A percentile compares a stretch with the other conserved stretches of the same genome.
phyloP scores from a whole-genome alignment of 1,284 basidiomycete genomes.

The Mixia osmundae region DNA sequence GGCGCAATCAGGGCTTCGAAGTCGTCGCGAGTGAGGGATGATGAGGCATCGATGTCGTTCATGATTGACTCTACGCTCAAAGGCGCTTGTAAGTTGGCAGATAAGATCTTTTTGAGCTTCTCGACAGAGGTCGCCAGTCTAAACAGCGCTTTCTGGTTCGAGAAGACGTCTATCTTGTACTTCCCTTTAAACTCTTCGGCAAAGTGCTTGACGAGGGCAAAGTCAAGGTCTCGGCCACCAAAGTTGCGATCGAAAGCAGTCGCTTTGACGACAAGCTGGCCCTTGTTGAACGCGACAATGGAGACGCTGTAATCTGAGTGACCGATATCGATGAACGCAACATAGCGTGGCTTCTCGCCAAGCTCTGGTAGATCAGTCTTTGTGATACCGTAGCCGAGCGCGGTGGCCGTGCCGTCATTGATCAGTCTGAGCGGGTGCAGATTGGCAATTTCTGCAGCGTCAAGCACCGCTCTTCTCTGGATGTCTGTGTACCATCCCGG shows the following conservation, averaged over 20 bases:
- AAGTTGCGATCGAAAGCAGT: slow-evolving; percentile 73
- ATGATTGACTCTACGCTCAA: slow-evolving; percentile 80
- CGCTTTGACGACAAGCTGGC: slow-evolving; percentile 57
- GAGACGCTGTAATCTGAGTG: slow-evolving; percentile 66
- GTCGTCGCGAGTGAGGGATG: slow-evolving; percentile 34
- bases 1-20: slow-evolving; percentile 35
- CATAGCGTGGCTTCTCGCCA: slow-evolving; percentile 50
- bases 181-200: slow-evolving; percentile 69
- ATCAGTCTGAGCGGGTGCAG: slow-evolving; percentile 75
- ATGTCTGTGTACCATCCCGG: slow-evolving; percentile 85
- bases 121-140: slow-evolving; percentile 57
- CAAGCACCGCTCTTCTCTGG: slow-evolving; percentile 64
- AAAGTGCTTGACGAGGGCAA: slow-evolving; percentile 63
- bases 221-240: slow-evolving; percentile 82
- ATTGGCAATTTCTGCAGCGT: slow-evolving; percentile 64
- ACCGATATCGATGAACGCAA: slow-evolving; percentile 78
- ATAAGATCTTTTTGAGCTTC: slow-evolving; percentile 45
- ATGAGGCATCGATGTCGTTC: slow-evolving; percentile 56
- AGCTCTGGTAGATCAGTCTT: slow-evolving; percentile 69
- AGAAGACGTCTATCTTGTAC: slow-evolving; percentile 83
- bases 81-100: slow-evolving; percentile 62
- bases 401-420: slow-evolving; percentile 79
- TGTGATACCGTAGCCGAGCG: slow-evolving; percentile 87
- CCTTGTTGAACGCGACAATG: slow-evolving; percentile 76
- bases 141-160: slow-evolving; percentile 73